These are phyloP conservation scores for Favolaschia claudopus DNA, from an alignment of 768 basidiomycete species.

Conservation along the genomic window DNA sequence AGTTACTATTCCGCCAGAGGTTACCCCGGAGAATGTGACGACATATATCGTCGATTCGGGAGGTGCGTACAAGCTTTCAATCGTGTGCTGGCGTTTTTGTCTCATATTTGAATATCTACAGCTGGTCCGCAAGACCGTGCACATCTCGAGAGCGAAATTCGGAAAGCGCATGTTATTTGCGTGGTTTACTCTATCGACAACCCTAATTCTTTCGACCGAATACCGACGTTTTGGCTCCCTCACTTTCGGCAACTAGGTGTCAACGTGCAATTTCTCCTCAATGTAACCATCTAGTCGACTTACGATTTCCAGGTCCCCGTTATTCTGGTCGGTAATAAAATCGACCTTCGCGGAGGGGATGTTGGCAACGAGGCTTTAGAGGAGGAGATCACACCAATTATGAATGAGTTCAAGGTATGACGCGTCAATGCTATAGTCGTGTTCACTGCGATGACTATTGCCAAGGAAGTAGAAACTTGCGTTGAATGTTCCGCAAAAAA, in stretches of 20 bases:
- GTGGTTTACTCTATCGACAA: conserved; percentile 98
- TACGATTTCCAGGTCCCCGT: conserved; percentile 78
- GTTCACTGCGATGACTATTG: conserved; percentile 14
- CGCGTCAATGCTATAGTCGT: not conserved
- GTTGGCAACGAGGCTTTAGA: conserved; percentile 95
- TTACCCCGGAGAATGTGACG: conserved; percentile 96
- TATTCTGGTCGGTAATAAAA: conserved; percentile 98
- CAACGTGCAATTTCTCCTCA: conserved; percentile 65
- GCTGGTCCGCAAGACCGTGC: conserved; percentile 86
- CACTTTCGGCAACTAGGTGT: conserved; percentile 94
- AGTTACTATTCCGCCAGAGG: conserved; percentile 97
- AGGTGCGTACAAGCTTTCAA: conserved; percentile 58
- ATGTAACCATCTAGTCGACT: not conserved
- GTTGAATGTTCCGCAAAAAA: conserved; percentile 95
- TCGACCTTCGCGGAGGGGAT: conserved; percentile 91
- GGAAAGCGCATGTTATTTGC: conserved; percentile 97
- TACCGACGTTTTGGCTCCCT: conserved; percentile 98
- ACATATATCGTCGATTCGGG: conserved; percentile 98
- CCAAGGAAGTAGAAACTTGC: conserved; percentile 96
- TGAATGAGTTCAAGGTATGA: conserved; percentile 96
- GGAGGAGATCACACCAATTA: conserved; percentile 94
- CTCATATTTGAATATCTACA: conserved; percentile 40
- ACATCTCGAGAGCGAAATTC: conserved; percentile 93
- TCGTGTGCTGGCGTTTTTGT: not conserved
- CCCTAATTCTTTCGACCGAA: conserved; percentile 94